Conservation (phyloP, 164 flowering plant species). For the Liquidambar formosana region DNA sequence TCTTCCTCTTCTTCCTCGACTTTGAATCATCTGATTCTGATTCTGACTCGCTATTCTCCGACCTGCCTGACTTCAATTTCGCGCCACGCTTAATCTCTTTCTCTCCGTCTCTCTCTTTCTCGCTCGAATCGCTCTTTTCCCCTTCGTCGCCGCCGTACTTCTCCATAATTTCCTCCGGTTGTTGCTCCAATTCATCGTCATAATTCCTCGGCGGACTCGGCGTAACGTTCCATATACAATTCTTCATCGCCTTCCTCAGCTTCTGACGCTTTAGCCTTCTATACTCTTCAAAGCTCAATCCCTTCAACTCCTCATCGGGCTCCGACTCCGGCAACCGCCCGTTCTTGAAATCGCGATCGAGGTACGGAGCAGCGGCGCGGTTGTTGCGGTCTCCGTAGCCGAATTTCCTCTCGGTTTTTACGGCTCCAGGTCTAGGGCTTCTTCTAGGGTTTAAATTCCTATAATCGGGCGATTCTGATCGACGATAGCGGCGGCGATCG, state of each 20-base stretch:
- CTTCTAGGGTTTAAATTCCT: conserved; percentile 27
- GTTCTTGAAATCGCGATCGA: conserved; percentile 44
- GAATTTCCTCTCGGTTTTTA: conserved; percentile 1
- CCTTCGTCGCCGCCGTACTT: conserved; percentile 12
- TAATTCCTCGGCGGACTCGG: conserved; percentile 82
- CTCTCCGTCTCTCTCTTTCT: conserved; percentile 11
- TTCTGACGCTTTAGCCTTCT: conserved; percentile 84
- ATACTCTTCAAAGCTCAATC: conserved; percentile 66
- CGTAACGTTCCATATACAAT: conserved; percentile 70
- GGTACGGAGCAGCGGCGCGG: conserved; percentile 21
- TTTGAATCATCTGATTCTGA: conserved; percentile 40
- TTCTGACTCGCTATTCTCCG: conserved; percentile 25
- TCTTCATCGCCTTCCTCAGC: conserved; percentile 58
- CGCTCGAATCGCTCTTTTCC: conserved; percentile 14
- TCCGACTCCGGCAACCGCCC: conserved; percentile 45
- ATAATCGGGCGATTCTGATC: conserved; percentile 22
- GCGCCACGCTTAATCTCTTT: neutral
- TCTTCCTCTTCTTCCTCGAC: conserved; percentile 39
- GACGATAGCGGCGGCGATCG: conserved; percentile 17
- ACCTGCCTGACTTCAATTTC: neutral
- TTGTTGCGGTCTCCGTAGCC: conserved; percentile 1
- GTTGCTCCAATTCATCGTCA: conserved; percentile 39
- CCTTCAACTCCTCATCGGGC: conserved; percentile 88
- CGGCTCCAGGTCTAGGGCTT: conserved; percentile 26
- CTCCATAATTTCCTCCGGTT: conserved; percentile 31